Base-by-base conservation (phyloP, 1,284 basidiomycete genomes). In the Sporisorium exsertum region DNA sequence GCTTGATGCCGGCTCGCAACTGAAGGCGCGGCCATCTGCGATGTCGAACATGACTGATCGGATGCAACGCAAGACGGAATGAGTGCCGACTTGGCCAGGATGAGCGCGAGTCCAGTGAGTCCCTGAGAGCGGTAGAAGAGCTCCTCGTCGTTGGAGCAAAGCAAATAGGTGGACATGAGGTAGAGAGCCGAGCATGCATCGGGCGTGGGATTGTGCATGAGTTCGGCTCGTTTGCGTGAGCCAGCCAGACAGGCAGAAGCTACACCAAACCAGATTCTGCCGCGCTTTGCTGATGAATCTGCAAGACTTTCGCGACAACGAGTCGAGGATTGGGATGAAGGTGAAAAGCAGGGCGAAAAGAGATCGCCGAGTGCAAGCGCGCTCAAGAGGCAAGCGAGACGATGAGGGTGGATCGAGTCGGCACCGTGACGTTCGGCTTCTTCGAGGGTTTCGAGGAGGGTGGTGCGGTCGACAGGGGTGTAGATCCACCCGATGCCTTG, bases 141-240 rank as follows among this genome's bases (percentile, higher is more conserved):
- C 45, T 68, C 47, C 22, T 61, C 65, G 37, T 69, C 60, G 40
- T 59, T 60, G 55, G 58, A 57, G 26, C 54, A 58, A 20, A 69
- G 65, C 9, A 73, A 33, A 24, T 69, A 68, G 45, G 61, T 62
- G 13, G 62, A 62, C 64, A 73, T 68, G 40, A 73, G 54, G 42
- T 73, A 66, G 54, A 73, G 71, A 29, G 71, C 71, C 4, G 71
- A 63, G 46, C 58, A 62, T 4, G 71, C 71, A 18, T 73, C 71
- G 13, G 62, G 61, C 12, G 71, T 68, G 10, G 71, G 71, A 6
- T 59, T 50, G 45, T 54, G 55, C 50, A 57, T 56, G 43, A 73
- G 61, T 32, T 64, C 51, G 20, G 24, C 51, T 24, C 46, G 43
- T 40, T 45, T 49, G 46, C 43, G 57, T 26, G 54, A 52, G 32